Percentiles rank a stretch among this genome's conserved stretches.
phyloP scores from a whole-genome alignment of 1,139 yeast genomes.

The Saccharomyces hybrid region DNA sequence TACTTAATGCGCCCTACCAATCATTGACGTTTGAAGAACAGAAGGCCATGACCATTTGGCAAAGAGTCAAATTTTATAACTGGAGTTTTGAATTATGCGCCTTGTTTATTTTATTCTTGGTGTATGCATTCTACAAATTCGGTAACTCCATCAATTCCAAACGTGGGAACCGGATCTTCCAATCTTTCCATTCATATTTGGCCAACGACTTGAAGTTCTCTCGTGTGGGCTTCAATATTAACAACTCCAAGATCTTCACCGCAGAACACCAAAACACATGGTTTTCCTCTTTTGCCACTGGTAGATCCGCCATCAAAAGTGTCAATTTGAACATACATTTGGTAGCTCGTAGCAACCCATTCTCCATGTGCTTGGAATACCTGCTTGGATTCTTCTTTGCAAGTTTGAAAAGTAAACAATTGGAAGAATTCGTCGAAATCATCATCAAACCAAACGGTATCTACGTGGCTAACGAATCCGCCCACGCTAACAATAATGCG shows the following conservation, averaged over 20 bases:
- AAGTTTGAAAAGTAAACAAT: conserved; percentile 35
- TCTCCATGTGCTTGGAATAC: conserved; percentile 42
- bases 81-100: conserved; percentile 71
- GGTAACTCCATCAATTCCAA: conserved; percentile 56
- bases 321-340: conserved; percentile 56
- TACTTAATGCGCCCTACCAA: conserved; percentile 31
- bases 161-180: conserved; percentile 48
- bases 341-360: conserved; percentile 73
- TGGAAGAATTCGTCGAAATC: conserved; percentile 57
- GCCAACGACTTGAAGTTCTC: conserved; percentile 51
- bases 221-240: conserved; percentile 61
- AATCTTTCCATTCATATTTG: conserved; percentile 43
- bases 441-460: conserved; percentile 53
- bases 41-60: conserved; percentile 40
- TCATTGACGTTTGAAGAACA: conserved; percentile 46
- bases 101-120: conserved; percentile 41
- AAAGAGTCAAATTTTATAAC: conserved; percentile 45
- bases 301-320: conserved; percentile 68
- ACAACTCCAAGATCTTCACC: conserved; percentile 30
- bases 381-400: conserved; percentile 49
- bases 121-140: conserved; percentile 40
- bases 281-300: conserved; percentile 79
- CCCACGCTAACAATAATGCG: conserved; percentile 16
- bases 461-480: conserved; percentile 41
- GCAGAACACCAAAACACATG: conserved; percentile 55